phyloP scores from a whole-genome alignment of 495 filamentous ascomycete genomes.

The Penicillium turbatum region DNA sequence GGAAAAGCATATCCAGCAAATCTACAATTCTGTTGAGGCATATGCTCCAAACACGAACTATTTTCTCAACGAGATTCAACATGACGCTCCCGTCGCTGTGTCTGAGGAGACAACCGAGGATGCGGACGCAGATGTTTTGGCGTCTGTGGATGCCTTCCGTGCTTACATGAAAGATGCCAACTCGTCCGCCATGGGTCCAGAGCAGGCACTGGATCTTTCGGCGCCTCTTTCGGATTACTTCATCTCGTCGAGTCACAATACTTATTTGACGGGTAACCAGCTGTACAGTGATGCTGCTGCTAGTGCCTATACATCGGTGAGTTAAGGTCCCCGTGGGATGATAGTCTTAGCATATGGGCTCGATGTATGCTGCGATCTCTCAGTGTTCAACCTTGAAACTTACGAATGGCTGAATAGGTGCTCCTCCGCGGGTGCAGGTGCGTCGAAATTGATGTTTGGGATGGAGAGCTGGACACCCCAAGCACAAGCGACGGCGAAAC shows the following conservation, averaged over 20 bases:
- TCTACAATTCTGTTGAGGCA: conserved; percentile 26
- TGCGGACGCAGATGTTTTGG: conserved; percentile 18
- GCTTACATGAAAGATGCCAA: conserved; percentile 56
- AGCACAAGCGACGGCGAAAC: conserved; percentile 21
- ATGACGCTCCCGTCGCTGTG: conserved; percentile 10
- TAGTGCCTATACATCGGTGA: conserved; percentile 76
- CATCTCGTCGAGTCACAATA: conserved; percentile 91
- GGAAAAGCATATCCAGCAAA: conserved; percentile 28
- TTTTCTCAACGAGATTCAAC: conserved; percentile 29
- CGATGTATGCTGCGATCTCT: neutral
- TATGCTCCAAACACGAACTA: conserved; percentile 8
- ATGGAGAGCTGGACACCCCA: conserved; percentile 58
- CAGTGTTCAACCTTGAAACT: neutral
- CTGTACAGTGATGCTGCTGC: conserved; percentile 77
- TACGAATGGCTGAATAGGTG: conserved; percentile 37
- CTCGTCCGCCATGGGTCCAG: conserved; percentile 40
- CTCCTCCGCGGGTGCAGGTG: conserved; percentile 82
- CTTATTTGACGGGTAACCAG: conserved; percentile 90
- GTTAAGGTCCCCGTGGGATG: conserved; percentile 17
- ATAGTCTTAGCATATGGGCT: neutral
- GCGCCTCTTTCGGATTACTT: conserved; percentile 83
- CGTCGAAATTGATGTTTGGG: conserved; percentile 95
- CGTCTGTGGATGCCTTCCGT: conserved; percentile 48
- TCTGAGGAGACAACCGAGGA: neutral
- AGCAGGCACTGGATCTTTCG: conserved; percentile 45